Percentiles rank a stretch among this genome's conserved stretches.
These are phyloP conservation scores for Phytophthora tubulina DNA, from an alignment of 352 stramenopile species.

Conservation along the genomic window DNA sequence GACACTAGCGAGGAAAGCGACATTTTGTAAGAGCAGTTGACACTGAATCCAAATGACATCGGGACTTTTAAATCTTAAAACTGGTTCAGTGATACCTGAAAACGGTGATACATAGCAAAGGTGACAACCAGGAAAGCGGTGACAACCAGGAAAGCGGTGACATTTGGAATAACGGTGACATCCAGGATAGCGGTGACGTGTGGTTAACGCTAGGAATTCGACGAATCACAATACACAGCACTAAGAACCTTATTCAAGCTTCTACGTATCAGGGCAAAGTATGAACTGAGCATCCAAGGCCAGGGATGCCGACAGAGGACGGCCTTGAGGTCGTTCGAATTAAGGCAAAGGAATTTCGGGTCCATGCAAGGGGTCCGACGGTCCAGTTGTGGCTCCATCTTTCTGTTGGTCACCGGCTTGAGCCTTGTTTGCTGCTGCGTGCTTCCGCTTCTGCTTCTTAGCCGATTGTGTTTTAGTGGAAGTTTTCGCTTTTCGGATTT, in stretches of 20 bases:
- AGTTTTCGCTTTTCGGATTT: constrained; percentile 5
- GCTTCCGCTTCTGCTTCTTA: neutral
- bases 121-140: neutral
- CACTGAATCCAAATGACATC: too few species aligned
- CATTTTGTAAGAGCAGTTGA: too few species aligned
- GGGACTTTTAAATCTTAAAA: too few species aligned
- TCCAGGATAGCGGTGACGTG: too few species aligned
- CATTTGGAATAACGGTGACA: too few species aligned
- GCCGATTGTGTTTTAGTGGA: neutral
- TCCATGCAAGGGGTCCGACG: too few species aligned
- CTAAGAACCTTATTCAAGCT: neutral
- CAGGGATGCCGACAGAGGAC: neutral
- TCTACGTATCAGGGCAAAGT: neutral
- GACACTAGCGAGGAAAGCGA: neutral
- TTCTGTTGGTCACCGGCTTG: neutral
- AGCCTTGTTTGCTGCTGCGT: neutral
- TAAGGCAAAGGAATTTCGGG: neutral
- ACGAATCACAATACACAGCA: too few species aligned
- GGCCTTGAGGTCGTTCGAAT: neutral
- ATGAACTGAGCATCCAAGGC: constrained; percentile 3
- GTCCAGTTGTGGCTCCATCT: too few species aligned
- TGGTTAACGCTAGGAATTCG: too few species aligned
- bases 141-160: too few species aligned
- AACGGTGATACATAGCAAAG: too few species aligned
- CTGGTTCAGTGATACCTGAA: too few species aligned